These are phyloP conservation scores for Magnusiomyces sp. DNA, from an alignment of 1,139 yeast species.

Conservation along the genomic window DNA sequence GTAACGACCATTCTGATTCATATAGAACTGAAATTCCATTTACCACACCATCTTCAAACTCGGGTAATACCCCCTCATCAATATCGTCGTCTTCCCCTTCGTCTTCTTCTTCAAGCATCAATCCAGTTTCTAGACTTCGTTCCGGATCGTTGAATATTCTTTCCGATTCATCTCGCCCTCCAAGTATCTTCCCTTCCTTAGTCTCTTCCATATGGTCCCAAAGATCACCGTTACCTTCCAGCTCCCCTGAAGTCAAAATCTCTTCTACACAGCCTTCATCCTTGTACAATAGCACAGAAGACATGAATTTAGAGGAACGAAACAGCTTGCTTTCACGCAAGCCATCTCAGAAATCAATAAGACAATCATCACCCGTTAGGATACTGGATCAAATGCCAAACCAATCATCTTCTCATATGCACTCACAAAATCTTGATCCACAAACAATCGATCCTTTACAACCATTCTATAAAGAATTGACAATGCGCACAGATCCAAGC, in stretches of 20 bases:
- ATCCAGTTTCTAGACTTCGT: conserved; percentile 22
- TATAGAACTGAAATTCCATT: conserved; percentile 15
- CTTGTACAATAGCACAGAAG: conserved; percentile 11
- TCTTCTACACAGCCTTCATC: conserved; percentile 14
- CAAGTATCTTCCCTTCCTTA: conserved; percentile 25
- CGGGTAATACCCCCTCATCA: conserved; percentile 3
- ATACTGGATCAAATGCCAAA: conserved; percentile 4
- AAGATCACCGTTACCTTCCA: conserved; percentile 12
- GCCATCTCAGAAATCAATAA: conserved; percentile 7
- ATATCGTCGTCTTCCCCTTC: conserved; percentile 9
- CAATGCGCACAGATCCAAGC: conserved; percentile 30
- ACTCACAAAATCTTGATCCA: conserved; percentile 2
- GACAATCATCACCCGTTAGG: conserved; percentile 4
- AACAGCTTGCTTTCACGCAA: conserved; percentile 14
- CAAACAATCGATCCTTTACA: conserved; percentile 26
- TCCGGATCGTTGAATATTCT: conserved; percentile 31
- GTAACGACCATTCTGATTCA: conserved; percentile 7
- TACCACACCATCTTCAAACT: conserved; percentile 14
- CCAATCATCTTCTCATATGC: neutral
- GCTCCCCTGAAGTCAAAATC: conserved; percentile 13
- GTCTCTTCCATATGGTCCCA: conserved; percentile 30
- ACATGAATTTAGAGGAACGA: neutral
- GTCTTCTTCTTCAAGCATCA: conserved; percentile 7
- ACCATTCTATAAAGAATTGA: conserved; percentile 29
- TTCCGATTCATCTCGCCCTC: conserved; percentile 23